phyloP scores from a whole-genome alignment of 2,329 filamentous ascomycete genomes.

The Aureobasidium zeae region DNA sequence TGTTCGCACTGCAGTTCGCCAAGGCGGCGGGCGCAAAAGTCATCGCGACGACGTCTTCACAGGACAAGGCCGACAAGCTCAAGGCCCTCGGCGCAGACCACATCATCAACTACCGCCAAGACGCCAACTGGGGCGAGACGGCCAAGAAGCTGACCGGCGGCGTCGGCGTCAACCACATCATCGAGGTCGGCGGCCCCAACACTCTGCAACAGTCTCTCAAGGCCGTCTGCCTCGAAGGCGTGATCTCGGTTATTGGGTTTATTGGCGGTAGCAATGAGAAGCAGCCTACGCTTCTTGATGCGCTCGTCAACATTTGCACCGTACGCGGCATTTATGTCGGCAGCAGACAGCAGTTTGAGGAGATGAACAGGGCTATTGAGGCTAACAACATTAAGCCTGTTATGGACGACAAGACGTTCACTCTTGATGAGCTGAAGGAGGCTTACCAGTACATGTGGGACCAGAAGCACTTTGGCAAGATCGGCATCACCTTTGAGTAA shows the following conservation, averaged over 20 bases:
- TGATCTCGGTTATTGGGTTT: slow-evolving; percentile 50
- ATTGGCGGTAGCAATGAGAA: slow-evolving; percentile 41
- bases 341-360: slow-evolving; percentile 46
- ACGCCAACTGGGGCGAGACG: slow-evolving; percentile 45
- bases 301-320: slow-evolving; percentile 43
- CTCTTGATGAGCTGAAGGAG: slow-evolving; percentile 42
- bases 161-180: slow-evolving; percentile 51
- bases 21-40: slow-evolving; percentile 47
- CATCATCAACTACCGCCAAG: slow-evolving; percentile 49
- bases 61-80: slow-evolving; percentile 41
- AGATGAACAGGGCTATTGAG: slow-evolving; percentile 52
- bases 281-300: slow-evolving; percentile 45
- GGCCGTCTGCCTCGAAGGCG: slow-evolving; percentile 40
- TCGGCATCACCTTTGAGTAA: slow-evolving; percentile 32
- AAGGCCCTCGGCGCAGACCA: slow-evolving; percentile 47
- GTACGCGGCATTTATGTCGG: slow-evolving; percentile 51
- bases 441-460: slow-evolving; percentile 40
- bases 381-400: slow-evolving; percentile 50
- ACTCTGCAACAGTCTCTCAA: slow-evolving; percentile 46
- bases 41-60: slow-evolving; percentile 48
- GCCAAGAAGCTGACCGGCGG: slow-evolving; percentile 45
- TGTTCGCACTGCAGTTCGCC: slow-evolving; percentile 54
- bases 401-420: slow-evolving; percentile 49
- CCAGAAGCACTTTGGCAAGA: slow-evolving; percentile 41
- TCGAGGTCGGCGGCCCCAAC: slow-evolving; percentile 58